A percentile compares a stretch with the other conserved stretches of the same genome.
Conservation (phyloP, 1,284 basidiomycete genomes). For the Meripilus lineatus region DNA sequence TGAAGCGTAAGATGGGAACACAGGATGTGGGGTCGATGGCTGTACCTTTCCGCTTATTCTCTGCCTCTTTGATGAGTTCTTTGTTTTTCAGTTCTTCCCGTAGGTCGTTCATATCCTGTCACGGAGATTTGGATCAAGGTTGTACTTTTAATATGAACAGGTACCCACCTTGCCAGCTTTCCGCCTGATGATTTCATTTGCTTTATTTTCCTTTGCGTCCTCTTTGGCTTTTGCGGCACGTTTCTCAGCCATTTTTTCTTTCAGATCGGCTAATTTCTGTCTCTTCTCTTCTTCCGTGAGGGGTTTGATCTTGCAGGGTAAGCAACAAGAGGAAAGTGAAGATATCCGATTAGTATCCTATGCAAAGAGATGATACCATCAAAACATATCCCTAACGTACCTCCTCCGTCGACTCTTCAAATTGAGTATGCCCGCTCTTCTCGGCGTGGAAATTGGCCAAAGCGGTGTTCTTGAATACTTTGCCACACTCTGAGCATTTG, state of each 20-base stretch:
- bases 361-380: not conserved
- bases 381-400: conserved; percentile 34
- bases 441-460: conserved; percentile 94
- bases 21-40: conserved; percentile 3
- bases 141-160: too few relatives aligned
- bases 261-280: conserved; percentile 74
- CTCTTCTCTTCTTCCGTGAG: conserved; percentile 94
- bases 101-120: conserved; percentile 66
- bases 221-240: conserved; percentile 63
- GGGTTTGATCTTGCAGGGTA: conserved; percentile 66
- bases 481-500: conserved; percentile 78
- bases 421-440: conserved; percentile 91
- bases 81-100: conserved; percentile 78
- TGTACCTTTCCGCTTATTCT: conserved; percentile 71
- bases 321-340: not conserved
- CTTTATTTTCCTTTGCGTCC: conserved; percentile 67
- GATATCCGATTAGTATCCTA: not conserved
- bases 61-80: conserved; percentile 76
- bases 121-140: too few relatives aligned
- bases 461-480: conserved; percentile 84
- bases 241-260: conserved; percentile 75
- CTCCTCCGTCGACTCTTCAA: conserved; percentile 95
- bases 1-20: conserved; percentile 1
- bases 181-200: conserved; percentile 77
- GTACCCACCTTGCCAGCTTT: conserved; percentile 78